phyloP scores from a whole-genome alignment of 768 basidiomycete species.

The Boletus fagicola region DNA sequence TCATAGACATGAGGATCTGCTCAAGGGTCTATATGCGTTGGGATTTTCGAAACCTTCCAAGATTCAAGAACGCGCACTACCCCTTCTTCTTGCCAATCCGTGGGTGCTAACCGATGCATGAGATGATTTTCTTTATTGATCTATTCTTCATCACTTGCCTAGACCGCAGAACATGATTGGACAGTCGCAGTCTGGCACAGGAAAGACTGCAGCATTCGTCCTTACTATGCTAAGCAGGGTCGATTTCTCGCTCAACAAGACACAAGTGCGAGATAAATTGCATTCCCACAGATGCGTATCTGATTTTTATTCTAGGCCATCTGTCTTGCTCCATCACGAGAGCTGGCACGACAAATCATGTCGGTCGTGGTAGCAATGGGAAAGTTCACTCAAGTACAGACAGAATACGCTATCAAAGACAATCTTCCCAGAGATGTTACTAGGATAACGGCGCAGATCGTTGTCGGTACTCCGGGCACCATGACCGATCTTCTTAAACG shows the following conservation, averaged over 20 bases:
- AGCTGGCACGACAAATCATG: constrained; percentile 97
- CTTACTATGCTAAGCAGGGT: constrained; percentile 95
- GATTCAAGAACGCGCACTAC: constrained; percentile 96
- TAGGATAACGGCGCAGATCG: constrained; percentile 79
- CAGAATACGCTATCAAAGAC: constrained; percentile 94
- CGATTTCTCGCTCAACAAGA: constrained; percentile 76
- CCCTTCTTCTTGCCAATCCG: constrained; percentile 88
- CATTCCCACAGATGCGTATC: background rate
- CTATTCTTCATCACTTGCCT: constrained; percentile 3
- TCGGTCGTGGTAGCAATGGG: constrained; percentile 92
- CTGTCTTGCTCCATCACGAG: constrained; percentile 96
- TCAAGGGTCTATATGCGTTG: constrained; percentile 93
- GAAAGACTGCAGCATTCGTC: constrained; percentile 98
- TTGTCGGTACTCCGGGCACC: constrained; percentile 96
- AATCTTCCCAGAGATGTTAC: constrained; percentile 64
- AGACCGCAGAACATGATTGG: constrained; percentile 99
- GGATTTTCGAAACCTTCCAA: constrained; percentile 98
- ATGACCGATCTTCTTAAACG: constrained; percentile 82
- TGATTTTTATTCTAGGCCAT: constrained; percentile 59
- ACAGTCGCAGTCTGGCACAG: constrained; percentile 98
- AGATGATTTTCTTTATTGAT: background rate
- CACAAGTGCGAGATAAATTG: constrained; percentile 58
- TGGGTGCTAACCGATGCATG: constrained; percentile 38
- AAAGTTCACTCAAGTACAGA: constrained; percentile 89
- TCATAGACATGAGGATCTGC: constrained; percentile 75